Conservation (phyloP, 1,284 basidiomycete genomes). For the Peniophora sp. region DNA sequence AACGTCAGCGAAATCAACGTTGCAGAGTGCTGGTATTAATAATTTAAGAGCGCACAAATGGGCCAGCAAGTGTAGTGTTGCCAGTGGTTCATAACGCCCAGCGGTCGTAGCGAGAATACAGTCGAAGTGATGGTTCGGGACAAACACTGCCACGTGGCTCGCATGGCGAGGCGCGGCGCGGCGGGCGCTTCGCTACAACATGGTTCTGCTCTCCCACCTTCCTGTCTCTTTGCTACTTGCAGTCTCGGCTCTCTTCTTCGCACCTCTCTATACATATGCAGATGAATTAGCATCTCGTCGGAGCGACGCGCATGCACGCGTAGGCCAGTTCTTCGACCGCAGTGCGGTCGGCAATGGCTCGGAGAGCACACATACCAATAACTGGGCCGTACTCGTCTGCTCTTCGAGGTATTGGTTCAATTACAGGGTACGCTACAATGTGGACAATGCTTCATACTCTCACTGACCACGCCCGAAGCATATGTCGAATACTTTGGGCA, state of each 20-base stretch:
- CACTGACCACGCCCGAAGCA: constrained; percentile 47
- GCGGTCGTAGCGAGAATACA: too few species aligned
- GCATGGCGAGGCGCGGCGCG: too few species aligned
- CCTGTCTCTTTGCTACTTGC: constrained; percentile 1
- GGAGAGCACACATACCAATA: constrained; percentile 78
- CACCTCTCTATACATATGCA: neutral
- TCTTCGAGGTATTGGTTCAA: constrained; percentile 98
- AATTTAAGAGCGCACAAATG: too few species aligned
- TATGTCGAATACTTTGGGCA: constrained; percentile 96
- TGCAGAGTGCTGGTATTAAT: too few species aligned
- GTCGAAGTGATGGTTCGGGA: too few species aligned
- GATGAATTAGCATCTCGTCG: neutral
- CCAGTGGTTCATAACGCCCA: too few species aligned
- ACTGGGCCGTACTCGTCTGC: constrained; percentile 97
- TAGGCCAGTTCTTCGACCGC: constrained; percentile 6
- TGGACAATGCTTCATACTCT: constrained; percentile 2
- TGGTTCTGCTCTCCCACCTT: neutral
- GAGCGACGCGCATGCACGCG: neutral
- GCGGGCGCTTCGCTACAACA: neutral
- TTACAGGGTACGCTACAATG: constrained; percentile 70
- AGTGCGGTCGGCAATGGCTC: constrained; percentile 8
- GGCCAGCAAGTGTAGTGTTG: too few species aligned
- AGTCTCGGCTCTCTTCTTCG: neutral
- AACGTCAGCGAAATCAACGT: too few species aligned
- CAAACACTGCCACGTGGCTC: too few species aligned